Conservation (phyloP, 2,329 filamentous ascomycete genomes). For the Aspergillus felis region DNA sequence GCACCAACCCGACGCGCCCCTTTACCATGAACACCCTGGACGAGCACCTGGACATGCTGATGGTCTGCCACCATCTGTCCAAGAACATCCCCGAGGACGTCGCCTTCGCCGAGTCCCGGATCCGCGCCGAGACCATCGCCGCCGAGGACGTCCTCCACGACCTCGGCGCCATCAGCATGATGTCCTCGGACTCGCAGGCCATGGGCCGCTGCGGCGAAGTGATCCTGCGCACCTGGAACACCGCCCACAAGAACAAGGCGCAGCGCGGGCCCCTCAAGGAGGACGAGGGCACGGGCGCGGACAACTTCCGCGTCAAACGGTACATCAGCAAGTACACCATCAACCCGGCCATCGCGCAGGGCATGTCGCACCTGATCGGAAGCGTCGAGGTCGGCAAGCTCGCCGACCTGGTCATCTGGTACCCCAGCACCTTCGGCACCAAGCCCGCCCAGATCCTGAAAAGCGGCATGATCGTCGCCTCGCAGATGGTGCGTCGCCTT, state of each 20-base stretch:
- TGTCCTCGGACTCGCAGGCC: constrained; percentile 91
- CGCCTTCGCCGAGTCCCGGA: constrained; percentile 89
- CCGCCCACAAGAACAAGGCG: constrained; percentile 91
- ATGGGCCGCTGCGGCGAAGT: constrained; percentile 97
- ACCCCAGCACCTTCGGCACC: constrained; percentile 76
- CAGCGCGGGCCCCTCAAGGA: constrained; percentile 74
- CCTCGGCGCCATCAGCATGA: constrained; percentile 93
- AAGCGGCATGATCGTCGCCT: constrained; percentile 77
- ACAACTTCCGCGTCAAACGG: constrained; percentile 88
- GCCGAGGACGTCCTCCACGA: constrained; percentile 96
- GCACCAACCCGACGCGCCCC: constrained; percentile 87
- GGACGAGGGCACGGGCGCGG: constrained; percentile 73
- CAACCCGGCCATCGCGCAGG: constrained; percentile 87
- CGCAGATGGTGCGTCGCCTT: constrained; percentile 66
- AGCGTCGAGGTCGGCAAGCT: constrained; percentile 85
- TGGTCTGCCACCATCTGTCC: constrained; percentile 94
- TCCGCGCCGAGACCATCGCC: constrained; percentile 92
- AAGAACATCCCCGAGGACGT: constrained; percentile 94
- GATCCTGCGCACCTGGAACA: constrained; percentile 90
- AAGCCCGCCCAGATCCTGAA: constrained; percentile 82
- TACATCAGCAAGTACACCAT: constrained; percentile 96
- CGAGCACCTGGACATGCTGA: constrained; percentile 96
- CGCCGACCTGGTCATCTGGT: constrained; percentile 86
- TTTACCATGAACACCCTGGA: constrained; percentile 90
- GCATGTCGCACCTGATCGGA: constrained; percentile 81